Evolutionary conservation across 2,329 filamentous ascomycete genomes (phyloP).

Genomic region (Sporothrix schenckii): DNA sequence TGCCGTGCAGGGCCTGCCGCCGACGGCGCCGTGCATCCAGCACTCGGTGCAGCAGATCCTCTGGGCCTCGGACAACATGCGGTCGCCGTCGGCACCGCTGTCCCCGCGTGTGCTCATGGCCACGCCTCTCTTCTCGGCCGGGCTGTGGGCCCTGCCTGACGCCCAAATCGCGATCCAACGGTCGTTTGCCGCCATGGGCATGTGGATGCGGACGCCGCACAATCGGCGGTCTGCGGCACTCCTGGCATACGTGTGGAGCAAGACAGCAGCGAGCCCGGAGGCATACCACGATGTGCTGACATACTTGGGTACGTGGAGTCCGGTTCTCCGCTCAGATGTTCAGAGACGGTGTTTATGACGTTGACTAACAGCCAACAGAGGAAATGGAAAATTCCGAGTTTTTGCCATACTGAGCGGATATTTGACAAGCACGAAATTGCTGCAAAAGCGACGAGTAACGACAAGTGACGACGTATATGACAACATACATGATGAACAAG

Average conservation of each 20-base stretch:
- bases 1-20: constrained; percentile 26
- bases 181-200: constrained; percentile 27
- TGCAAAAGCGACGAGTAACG: background rate
- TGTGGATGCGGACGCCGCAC: constrained; percentile 32
- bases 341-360: background rate
- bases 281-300: constrained; percentile 27
- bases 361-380: constrained; percentile 23
- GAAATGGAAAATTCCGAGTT: constrained; percentile 30
- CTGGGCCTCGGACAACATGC: constrained; percentile 30
- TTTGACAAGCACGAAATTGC: background rate
- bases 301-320: constrained; percentile 24
- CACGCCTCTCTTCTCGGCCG: constrained; percentile 31
- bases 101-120: constrained; percentile 33
- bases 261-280: background rate
- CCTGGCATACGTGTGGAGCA: constrained; percentile 29
- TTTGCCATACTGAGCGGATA: constrained; percentile 26
- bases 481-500: background rate
- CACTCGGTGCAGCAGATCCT: constrained; percentile 32
- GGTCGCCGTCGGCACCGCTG: constrained; percentile 26
- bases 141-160: constrained; percentile 25
- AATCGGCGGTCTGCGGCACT: constrained; percentile 24
- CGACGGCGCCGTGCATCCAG: constrained; percentile 27
- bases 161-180: constrained; percentile 15
- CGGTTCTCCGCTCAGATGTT: background rate
- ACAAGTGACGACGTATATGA: background rate